phyloP scores from a whole-genome alignment of 345 rosid genomes.

The Zanthoxylum bungeanum region DNA sequence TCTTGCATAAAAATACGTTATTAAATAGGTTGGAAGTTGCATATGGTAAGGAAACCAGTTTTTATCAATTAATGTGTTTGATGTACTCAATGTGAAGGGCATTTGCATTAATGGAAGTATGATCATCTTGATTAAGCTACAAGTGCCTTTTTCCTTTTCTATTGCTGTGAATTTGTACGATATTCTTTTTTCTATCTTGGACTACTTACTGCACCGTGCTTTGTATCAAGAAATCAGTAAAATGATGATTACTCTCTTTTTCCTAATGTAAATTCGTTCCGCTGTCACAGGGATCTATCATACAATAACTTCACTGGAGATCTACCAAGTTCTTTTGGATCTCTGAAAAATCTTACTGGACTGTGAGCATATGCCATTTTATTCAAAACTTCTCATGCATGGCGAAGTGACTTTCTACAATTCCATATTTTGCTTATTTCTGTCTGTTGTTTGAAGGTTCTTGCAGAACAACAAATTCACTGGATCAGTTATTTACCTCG shows the following conservation, averaged over 20 bases:
- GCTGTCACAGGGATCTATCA: constrained; percentile 72
- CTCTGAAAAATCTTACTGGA: constrained; percentile 60
- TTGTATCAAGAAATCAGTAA: background rate
- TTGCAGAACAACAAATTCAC: constrained; percentile 81
- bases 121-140: background rate
- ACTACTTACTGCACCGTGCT: background rate
- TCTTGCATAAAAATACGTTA: no score
- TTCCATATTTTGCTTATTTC: constrained; percentile 2
- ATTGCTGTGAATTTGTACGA: background rate
- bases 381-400: constrained; percentile 5
- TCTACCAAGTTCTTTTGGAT: constrained; percentile 77
- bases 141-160: background rate
- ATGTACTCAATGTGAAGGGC: background rate
- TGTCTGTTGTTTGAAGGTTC: constrained; percentile 41
- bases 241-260: constrained; percentile 3
- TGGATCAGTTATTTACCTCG: constrained; percentile 81
- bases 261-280: background rate
- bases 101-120: background rate
- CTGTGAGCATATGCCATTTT: constrained; percentile 49
- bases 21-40: background rate
- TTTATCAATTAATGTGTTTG: background rate
- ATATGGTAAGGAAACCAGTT: background rate
- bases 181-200: background rate
- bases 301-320: constrained; percentile 80
- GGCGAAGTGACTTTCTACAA: background rate